Evolutionary conservation across 2,329 filamentous ascomycete species (phyloP).

Genomic region (Cercospora nicotianae): DNA sequence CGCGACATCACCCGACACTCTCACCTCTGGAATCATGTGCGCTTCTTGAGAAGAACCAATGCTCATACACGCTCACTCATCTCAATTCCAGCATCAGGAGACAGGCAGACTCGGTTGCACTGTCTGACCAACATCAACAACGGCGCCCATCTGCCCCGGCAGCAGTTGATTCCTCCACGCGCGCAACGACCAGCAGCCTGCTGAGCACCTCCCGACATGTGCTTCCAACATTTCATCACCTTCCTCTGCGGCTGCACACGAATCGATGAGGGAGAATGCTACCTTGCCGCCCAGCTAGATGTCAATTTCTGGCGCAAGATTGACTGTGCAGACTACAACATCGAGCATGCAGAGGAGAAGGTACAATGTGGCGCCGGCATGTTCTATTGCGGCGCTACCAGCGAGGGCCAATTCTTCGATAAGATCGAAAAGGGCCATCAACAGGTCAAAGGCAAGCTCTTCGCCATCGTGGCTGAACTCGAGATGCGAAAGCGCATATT

Average conservation of each 20-base stretch:
- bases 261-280: conserved; percentile 21
- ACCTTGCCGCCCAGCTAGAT: conserved; percentile 21
- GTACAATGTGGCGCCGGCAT: conserved; percentile 20
- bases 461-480: neutral
- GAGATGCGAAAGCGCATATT: neutral
- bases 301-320: conserved; percentile 24
- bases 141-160: neutral
- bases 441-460: neutral
- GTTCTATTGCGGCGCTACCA: conserved; percentile 23
- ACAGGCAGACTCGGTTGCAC: neutral
- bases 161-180: neutral
- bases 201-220: conserved; percentile 27
- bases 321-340: conserved; percentile 24
- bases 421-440: conserved; percentile 10
- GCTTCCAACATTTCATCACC: conserved; percentile 28
- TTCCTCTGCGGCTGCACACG: conserved; percentile 31
- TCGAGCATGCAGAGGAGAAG: neutral
- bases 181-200: neutral
- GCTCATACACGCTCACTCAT: neutral
- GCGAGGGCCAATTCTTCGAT: conserved; percentile 20
- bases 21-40: neutral
- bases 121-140: neutral
- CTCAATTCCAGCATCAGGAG: neutral
- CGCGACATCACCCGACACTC: neutral
- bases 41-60: no score